A percentile compares a stretch with the other conserved stretches of the same genome.
Conservation (phyloP, 2,329 filamentous ascomycete species). For the Celoporthe dispersa region DNA sequence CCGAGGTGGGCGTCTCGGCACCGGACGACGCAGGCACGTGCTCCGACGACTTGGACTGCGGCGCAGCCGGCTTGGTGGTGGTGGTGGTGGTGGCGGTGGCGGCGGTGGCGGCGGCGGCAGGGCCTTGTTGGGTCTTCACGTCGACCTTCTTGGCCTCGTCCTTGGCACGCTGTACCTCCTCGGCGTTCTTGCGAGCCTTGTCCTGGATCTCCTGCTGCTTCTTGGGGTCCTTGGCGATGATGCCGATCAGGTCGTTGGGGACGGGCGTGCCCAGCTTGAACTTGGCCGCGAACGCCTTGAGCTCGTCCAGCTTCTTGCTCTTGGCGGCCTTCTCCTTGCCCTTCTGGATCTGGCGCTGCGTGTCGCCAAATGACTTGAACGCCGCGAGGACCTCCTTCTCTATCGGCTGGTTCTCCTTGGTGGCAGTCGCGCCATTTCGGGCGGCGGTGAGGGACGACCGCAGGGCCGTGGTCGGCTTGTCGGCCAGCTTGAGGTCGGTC, state of each 20-base stretch:
- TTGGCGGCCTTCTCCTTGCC: conserved; percentile 75
- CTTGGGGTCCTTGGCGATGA: conserved; percentile 92
- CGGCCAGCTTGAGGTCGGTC: conserved; percentile 32
- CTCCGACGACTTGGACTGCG: conserved; percentile 45
- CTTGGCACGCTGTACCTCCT: conserved; percentile 52
- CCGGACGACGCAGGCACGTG: conserved; percentile 31
- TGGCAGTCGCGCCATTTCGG: conserved; percentile 46
- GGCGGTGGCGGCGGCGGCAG: conserved; percentile 34
- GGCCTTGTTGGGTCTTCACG: conserved; percentile 57
- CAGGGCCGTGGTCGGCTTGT: conserved; percentile 29
- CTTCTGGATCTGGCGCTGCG: conserved; percentile 57
- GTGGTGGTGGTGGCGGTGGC: conserved; percentile 34
- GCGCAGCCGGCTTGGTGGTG: conserved; percentile 49
- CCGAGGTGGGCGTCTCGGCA: conserved; percentile 35
- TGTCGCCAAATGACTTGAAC: conserved; percentile 67
- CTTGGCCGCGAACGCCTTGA: conserved; percentile 91
- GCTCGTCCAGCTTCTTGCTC: conserved; percentile 87
- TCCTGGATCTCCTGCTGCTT: conserved; percentile 95
- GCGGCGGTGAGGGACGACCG: conserved; percentile 40
- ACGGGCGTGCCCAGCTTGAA: conserved; percentile 96
- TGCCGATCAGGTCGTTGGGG: conserved; percentile 87
- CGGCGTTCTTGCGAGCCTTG: conserved; percentile 78
- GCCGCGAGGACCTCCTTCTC: conserved; percentile 64
- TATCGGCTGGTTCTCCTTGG: conserved; percentile 57
- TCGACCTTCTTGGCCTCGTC: conserved; percentile 43